Percentiles rank a stretch among this genome's conserved stretches.
Conservation (phyloP, 1,284 basidiomycete genomes). For the Porodaedalea pini region DNA sequence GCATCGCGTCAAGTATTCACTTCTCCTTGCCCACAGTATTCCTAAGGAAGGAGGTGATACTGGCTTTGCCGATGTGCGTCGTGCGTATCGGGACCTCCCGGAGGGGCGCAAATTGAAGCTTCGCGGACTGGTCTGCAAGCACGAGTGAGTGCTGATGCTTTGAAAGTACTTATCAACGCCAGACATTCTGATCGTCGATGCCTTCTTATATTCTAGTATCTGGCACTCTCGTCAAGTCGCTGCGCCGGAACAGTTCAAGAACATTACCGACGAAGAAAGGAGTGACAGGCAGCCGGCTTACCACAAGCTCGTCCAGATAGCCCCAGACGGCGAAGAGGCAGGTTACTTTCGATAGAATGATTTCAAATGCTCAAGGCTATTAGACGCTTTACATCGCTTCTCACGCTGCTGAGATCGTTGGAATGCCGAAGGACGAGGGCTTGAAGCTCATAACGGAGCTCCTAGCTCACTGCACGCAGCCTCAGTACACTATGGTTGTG, state of each 20-base stretch:
- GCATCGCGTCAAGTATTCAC: slow-evolving; percentile 27
- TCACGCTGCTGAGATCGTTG: slow-evolving; percentile 27
- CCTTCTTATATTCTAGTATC: slow-evolving; percentile 9
- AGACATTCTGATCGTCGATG: not conserved
- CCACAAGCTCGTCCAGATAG: slow-evolving; percentile 30
- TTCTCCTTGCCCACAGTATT: slow-evolving; percentile 29
- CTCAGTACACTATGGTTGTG: slow-evolving; percentile 26
- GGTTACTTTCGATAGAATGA: not conserved
- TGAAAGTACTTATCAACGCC: too few relatives aligned
- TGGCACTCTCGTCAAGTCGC: slow-evolving; percentile 27
- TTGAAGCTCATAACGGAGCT: slow-evolving; percentile 28
- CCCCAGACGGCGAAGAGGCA: slow-evolving; percentile 25
- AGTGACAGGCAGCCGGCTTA: slow-evolving; percentile 25
- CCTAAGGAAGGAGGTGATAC: slow-evolving; percentile 29
- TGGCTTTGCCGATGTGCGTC: slow-evolving; percentile 30
- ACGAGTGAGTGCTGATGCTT: slow-evolving; percentile 24
- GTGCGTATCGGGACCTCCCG: slow-evolving; percentile 27
- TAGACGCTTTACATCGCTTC: slow-evolving; percentile 29
- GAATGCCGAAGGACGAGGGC: slow-evolving; percentile 27
- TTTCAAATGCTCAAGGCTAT: not conserved
- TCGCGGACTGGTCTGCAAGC: slow-evolving; percentile 27
- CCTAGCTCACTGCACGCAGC: slow-evolving; percentile 27
- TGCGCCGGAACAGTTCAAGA: slow-evolving; percentile 26
- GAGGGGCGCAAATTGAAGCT: slow-evolving; percentile 28
- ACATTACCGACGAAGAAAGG: slow-evolving; percentile 25